phyloP scores from a whole-genome alignment of 768 basidiomycete genomes.

The Lactifluus pinguis region DNA sequence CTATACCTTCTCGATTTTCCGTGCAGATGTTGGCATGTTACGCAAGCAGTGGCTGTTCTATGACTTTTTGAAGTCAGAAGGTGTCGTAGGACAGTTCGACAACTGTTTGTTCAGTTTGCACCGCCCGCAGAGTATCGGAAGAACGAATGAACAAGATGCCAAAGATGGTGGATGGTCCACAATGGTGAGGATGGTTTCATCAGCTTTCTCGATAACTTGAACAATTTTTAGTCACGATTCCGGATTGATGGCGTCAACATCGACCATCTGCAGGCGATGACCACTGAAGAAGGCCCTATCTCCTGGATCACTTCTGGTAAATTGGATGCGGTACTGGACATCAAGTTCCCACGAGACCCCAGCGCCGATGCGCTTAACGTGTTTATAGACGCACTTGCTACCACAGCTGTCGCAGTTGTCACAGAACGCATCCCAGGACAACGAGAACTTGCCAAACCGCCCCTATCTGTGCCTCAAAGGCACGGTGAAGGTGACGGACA shows the following conservation, averaged over 20 bases:
- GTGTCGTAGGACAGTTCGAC: constrained; percentile 94
- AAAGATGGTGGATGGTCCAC: constrained; percentile 65
- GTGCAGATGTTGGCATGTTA: constrained; percentile 74
- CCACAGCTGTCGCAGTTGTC: constrained; percentile 41
- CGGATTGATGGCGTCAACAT: constrained; percentile 95
- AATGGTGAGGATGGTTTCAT: constrained; percentile 1
- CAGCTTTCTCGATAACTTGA: not conserved
- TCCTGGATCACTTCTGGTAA: constrained; percentile 98
- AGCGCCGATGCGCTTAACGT: constrained; percentile 68
- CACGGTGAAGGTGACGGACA: constrained; percentile 27
- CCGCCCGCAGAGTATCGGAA: constrained; percentile 89
- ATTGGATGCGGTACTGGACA: constrained; percentile 93
- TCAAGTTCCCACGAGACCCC: constrained; percentile 87
- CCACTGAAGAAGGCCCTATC: constrained; percentile 78
- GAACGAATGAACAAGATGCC: constrained; percentile 78
- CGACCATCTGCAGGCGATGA: constrained; percentile 85
- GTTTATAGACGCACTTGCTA: constrained; percentile 82
- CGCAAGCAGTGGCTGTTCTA: constrained; percentile 95
- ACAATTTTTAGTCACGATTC: constrained; percentile 64
- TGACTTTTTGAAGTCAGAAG: constrained; percentile 84
- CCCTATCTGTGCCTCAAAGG: constrained; percentile 61
- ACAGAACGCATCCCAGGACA: constrained; percentile 77
- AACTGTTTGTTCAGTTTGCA: constrained; percentile 96
- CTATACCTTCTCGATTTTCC: constrained; percentile 87
- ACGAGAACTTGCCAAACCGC: constrained; percentile 76